phyloP scores from a whole-genome alignment of 495 filamentous ascomycete genomes.

The Penicillium dipodomyicola region DNA sequence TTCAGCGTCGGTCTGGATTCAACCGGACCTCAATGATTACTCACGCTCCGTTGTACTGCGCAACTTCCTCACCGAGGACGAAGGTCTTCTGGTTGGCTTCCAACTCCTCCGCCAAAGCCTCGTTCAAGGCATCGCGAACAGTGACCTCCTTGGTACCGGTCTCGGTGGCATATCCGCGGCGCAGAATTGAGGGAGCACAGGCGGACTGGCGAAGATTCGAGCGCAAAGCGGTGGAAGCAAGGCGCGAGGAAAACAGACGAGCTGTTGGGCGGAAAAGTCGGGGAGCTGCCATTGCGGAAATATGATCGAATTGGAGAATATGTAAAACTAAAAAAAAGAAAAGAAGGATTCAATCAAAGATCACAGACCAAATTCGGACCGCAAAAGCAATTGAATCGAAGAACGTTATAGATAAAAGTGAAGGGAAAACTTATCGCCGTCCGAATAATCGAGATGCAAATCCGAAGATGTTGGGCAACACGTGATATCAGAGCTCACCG shows the following conservation, averaged over 20 bases:
- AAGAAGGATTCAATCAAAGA: constrained; percentile 30
- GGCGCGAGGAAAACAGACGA: constrained; percentile 67
- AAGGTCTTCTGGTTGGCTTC: constrained; percentile 93
- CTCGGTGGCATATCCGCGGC: constrained; percentile 51
- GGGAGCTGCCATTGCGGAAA: constrained; percentile 58
- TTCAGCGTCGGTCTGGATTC: constrained; percentile 9
- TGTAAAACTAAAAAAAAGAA: constrained; percentile 17
- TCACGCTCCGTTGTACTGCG: constrained; percentile 97
- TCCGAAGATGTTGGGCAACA: constrained; percentile 43
- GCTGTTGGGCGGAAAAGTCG: constrained; percentile 79
- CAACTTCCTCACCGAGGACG: constrained; percentile 94
- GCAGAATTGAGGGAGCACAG: constrained; percentile 46
- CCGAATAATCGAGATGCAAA: constrained; percentile 31
- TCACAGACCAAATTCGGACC: constrained; percentile 27
- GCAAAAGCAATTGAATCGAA: constrained; percentile 26
- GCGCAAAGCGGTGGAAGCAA: constrained; percentile 50
- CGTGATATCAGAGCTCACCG: constrained; percentile 42
- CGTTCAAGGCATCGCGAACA: constrained; percentile 94
- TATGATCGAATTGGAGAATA: constrained; percentile 16
- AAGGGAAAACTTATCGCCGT: constrained; percentile 14
- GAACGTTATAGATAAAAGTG: constrained; percentile 13
- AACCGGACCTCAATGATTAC: constrained; percentile 24
- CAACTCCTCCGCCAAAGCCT: constrained; percentile 95
- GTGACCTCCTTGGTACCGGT: constrained; percentile 85
- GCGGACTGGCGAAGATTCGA: constrained; percentile 50